Conservation (phyloP, 257 asterid species). For the Scutellaria minor region DNA sequence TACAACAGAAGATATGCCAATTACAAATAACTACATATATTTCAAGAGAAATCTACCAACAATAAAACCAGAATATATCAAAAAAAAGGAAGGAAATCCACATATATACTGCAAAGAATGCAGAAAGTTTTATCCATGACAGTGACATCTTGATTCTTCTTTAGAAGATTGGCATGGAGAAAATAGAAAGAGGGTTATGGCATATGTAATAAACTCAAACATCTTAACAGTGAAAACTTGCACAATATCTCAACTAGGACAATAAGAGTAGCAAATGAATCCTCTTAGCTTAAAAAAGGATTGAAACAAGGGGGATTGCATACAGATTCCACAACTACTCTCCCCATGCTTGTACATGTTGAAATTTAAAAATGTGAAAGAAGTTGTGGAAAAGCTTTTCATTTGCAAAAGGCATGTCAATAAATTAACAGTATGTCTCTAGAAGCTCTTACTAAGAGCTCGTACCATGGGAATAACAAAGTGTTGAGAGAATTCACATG, state of each 20-base stretch:
- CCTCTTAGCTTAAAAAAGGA: not conserved
- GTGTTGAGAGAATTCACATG: not conserved
- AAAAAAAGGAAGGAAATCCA: not conserved
- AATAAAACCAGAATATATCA: not conserved
- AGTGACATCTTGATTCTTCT: not conserved
- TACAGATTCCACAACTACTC: not conserved
- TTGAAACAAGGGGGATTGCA: not conserved
- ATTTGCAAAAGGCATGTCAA: not conserved
- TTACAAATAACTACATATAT: not conserved
- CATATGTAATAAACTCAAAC: not conserved
- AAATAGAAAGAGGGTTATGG: not conserved
- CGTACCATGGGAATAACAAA: not conserved
- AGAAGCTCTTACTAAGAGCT: not conserved
- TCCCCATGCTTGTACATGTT: not conserved
- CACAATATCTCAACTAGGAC: not conserved
- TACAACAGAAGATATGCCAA: not conserved
- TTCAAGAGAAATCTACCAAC: not conserved
- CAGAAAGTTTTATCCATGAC: not conserved
- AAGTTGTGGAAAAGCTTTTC: not conserved
- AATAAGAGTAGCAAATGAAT: not conserved
- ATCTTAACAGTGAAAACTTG: not conserved
- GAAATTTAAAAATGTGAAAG: not conserved
- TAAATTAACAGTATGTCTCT: not conserved
- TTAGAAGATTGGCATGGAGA: constrained; percentile 1
- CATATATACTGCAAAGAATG: not conserved